Conservation (phyloP, 2,329 filamentous ascomycete genomes). For the Graphilbum fragrans region DNA sequence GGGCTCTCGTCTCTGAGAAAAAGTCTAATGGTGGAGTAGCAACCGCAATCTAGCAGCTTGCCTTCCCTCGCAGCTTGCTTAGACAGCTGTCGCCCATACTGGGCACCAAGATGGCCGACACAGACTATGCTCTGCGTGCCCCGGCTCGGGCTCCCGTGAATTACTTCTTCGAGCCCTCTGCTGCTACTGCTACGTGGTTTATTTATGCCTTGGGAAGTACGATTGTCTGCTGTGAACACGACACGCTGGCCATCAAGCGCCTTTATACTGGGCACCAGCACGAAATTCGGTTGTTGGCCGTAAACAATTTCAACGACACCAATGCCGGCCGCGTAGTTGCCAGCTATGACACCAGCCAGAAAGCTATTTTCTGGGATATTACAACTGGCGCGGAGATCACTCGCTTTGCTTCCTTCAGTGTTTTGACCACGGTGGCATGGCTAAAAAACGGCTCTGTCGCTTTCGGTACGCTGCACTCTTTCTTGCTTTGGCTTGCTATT, state of each 20-base stretch:
- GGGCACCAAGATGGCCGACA: conserved; percentile 20
- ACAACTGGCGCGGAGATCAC: conserved; percentile 83
- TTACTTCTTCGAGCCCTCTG: conserved; percentile 69
- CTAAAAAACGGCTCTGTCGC: conserved; percentile 96
- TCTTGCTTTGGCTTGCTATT: not conserved
- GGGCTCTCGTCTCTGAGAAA: too few relatives aligned
- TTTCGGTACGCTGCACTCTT: conserved; percentile 56
- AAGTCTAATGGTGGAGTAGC: too few relatives aligned
- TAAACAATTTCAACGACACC: conserved; percentile 82
- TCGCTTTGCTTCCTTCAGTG: conserved; percentile 85
- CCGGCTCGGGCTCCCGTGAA: conserved; percentile 31
- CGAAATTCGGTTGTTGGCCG: conserved; percentile 70
- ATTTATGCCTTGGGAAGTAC: conserved; percentile 75
- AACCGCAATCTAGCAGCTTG: too few relatives aligned
- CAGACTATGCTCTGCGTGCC: conserved; percentile 42
- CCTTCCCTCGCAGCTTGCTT: too few relatives aligned
- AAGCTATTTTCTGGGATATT: conserved; percentile 93
- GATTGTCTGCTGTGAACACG: conserved; percentile 82
- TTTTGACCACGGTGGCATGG: conserved; percentile 76
- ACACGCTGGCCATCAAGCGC: conserved; percentile 79
- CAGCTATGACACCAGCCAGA: conserved; percentile 84
- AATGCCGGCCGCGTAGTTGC: conserved; percentile 78
- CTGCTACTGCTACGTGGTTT: conserved; percentile 82
- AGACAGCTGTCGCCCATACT: too few relatives aligned
- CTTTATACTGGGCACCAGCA: conserved; percentile 75